A percentile compares a stretch with the other conserved stretches of the same genome.
phyloP scores from a whole-genome alignment of 2,329 filamentous ascomycete genomes.

The Phoma sp. region DNA sequence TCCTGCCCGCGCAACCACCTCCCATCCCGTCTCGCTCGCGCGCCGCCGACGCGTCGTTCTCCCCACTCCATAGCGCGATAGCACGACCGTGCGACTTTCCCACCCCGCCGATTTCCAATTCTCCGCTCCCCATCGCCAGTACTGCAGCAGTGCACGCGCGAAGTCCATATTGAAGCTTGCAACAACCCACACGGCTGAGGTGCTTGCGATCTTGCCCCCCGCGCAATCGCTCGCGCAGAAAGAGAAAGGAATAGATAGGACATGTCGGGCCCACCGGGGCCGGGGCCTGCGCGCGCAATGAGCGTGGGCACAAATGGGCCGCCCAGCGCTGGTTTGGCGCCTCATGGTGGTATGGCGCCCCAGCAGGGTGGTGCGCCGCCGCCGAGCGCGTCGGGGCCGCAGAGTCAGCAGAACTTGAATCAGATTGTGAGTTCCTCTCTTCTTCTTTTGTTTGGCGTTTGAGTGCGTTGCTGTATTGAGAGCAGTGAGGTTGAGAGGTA shows the following conservation, averaged over 20 bases:
- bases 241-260: conserved; percentile 27
- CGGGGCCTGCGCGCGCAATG: conserved; percentile 44
- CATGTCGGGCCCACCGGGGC: conserved; percentile 48
- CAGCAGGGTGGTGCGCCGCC: conserved; percentile 57
- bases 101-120: no score
- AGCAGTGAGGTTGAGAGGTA: no score
- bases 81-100: no score
- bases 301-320: conserved; percentile 53
- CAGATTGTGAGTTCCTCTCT: conserved; percentile 76
- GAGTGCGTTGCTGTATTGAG: no score
- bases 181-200: no score
- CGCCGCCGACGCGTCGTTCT: not conserved
- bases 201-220: no score
- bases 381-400: conserved; percentile 54
- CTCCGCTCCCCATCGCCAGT: no score
- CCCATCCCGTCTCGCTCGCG: not conserved
- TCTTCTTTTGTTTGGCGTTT: not conserved
- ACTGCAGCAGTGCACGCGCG: no score
- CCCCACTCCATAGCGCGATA: no score
- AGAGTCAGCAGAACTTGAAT: conserved; percentile 89
- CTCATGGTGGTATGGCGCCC: conserved; percentile 54
- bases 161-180: no score
- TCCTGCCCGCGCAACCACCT: not conserved
- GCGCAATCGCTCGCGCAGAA: conserved; percentile 9
- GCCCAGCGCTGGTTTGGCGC: conserved; percentile 46